Conservation (phyloP, 192 early-diverging fungal species). For the Coemansia sp. region DNA sequence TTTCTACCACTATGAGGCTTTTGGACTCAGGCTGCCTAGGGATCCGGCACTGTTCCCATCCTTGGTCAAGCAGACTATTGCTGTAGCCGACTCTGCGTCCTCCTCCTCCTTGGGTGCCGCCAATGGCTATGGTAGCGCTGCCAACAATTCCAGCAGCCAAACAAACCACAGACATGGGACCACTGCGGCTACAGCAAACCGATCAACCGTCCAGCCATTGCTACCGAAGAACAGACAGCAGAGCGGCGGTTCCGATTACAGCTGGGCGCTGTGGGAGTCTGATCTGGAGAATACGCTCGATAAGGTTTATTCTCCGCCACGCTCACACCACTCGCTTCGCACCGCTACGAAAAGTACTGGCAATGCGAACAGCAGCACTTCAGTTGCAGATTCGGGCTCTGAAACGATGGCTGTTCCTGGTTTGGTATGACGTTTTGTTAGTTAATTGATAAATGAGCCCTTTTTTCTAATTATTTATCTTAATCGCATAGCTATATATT, state of each 20-base stretch:
- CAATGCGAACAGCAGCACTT: too few relatives aligned
- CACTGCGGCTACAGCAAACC: background rate
- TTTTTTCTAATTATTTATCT: too few relatives aligned
- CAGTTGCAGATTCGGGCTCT: too few relatives aligned
- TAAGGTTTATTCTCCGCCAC: slow-evolving; percentile 15
- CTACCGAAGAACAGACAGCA: background rate
- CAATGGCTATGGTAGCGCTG: background rate
- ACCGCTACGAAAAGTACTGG: too few relatives aligned
- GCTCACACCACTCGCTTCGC: background rate
- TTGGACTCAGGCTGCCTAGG: slow-evolving; percentile 26
- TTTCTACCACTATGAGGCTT: slow-evolving; percentile 38
- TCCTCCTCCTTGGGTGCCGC: background rate
- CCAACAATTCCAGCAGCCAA: background rate
- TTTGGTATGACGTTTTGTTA: too few relatives aligned
- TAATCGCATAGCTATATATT: too few relatives aligned
- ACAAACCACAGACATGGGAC: background rate
- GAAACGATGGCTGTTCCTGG: too few relatives aligned
- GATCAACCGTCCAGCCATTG: background rate
- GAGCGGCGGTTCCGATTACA: slow-evolving; percentile 15
- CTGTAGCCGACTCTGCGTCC: background rate
- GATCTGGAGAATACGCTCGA: slow-evolving; percentile 46
- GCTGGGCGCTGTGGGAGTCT: slow-evolving; percentile 51
- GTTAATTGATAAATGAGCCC: too few relatives aligned
- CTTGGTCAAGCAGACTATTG: slow-evolving; percentile 31
- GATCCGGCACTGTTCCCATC: slow-evolving; percentile 50